These are phyloP conservation scores for Geotrichum europaeum DNA, from an alignment of 1,139 yeast species.

Conservation along the genomic window DNA sequence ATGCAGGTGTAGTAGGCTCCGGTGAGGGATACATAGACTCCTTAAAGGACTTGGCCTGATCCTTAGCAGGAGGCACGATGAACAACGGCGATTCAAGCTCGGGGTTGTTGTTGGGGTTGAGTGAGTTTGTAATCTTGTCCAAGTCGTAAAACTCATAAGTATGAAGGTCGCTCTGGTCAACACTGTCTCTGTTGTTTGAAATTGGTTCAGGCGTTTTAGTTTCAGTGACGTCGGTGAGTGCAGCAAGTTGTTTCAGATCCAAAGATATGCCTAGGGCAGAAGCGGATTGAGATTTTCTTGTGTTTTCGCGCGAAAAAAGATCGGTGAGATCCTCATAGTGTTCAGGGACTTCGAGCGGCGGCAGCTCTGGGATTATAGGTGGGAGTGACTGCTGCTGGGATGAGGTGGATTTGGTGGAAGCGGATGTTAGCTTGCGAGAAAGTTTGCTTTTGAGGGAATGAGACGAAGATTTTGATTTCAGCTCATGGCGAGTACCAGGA, in stretches of 20 bases:
- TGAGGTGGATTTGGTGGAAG: neutral
- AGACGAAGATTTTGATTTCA: neutral
- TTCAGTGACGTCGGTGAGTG: neutral
- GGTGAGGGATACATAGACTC: neutral
- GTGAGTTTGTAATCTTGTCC: neutral
- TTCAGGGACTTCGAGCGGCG: constrained; percentile 5
- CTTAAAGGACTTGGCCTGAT: neutral
- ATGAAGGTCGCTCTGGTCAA: neutral
- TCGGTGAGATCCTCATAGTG: constrained; percentile 12
- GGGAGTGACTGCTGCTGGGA: neutral
- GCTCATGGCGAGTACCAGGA: neutral
- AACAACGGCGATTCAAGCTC: neutral
- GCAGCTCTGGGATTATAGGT: constrained; percentile 9
- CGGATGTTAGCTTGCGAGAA: neutral
- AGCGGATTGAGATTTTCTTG: neutral
- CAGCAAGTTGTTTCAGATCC: neutral
- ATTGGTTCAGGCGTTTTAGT: neutral
- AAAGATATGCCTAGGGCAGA: neutral
- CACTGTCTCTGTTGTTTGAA: neutral
- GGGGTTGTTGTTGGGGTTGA: neutral
- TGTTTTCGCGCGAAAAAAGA: constrained; percentile 1
- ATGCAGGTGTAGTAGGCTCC: neutral
- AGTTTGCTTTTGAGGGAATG: neutral
- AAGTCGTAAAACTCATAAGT: neutral
- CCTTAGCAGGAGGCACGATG: neutral